Evolutionary conservation across 2,329 filamentous ascomycete species (phyloP).

Genomic region (Ceratocystis cubensis): DNA sequence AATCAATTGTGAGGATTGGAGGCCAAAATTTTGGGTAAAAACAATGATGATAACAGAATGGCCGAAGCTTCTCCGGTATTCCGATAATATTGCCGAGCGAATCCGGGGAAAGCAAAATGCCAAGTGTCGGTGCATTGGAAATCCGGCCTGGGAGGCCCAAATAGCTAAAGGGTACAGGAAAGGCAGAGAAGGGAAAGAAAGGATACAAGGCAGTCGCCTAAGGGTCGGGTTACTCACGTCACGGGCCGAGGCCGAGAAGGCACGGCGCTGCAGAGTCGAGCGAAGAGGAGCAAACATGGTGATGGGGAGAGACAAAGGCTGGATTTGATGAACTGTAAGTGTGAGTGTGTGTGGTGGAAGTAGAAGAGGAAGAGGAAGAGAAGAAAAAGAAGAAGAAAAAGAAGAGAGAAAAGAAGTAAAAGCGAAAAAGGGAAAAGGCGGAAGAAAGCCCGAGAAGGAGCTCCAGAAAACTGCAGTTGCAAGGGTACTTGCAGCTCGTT

Average conservation of each 20-base stretch:
- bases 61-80: neutral
- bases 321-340: slow-evolving; percentile 22
- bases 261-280: slow-evolving; percentile 58
- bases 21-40: neutral
- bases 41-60: neutral
- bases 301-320: slow-evolving; percentile 23
- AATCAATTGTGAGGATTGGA: neutral
- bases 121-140: neutral
- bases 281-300: slow-evolving; percentile 56
- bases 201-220: slow-evolving; percentile 17
- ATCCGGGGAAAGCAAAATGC: neutral
- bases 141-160: neutral
- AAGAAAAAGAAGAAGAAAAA: slow-evolving; percentile 11
- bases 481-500: neutral
- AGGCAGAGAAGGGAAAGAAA: neutral
- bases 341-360: slow-evolving; percentile 17
- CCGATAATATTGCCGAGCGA: slow-evolving; percentile 12
- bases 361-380: slow-evolving; percentile 9
- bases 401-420: neutral
- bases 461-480: neutral
- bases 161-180: neutral
- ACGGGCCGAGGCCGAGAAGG: slow-evolving; percentile 68
- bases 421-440: slow-evolving; percentile 10
- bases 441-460: slow-evolving; percentile 16
- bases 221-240: slow-evolving; percentile 40